Evolutionary conservation across 2,329 filamentous ascomycete species (phyloP), one percentile per base, ranked within the genome.

Genomic region (Aureobasidium sp.): DNA sequence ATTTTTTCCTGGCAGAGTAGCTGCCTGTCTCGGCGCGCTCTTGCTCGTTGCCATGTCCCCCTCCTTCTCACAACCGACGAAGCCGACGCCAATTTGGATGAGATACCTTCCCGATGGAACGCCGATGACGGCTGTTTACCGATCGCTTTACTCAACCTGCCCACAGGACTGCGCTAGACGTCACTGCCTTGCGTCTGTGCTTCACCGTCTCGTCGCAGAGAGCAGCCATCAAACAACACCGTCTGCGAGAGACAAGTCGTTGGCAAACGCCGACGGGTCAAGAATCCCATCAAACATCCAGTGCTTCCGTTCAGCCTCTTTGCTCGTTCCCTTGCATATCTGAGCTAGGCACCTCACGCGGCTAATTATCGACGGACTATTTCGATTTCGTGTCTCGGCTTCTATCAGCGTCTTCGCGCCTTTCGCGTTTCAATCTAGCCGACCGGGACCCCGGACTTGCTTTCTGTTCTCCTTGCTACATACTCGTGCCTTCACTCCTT

Each of bases 41-140:
- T 36, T 45, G n/a, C 36, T 45, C 11, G 39, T 22, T 44, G 31
- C 41, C n/a, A 41, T 34, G 14, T 47, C n/a, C 42, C 41, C 29
- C 27, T 34, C 55, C 22, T 34, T 36, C 42, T 39, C 7, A 48
- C 55, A 47, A 59, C 55, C 55, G 55, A 47, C 34, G n/a, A 51
- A 49, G 44, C 56, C 45, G 57, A 51, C 57, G 57, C 44, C 36
- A 60, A 45, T 51, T 60, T 60, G 57, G 47, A 60, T 60, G 57
- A 51, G 55, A 25, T 47, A 48, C 55, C 44, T 59, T 59, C 55
- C 55, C 55, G 55, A 59, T 55, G 51, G 51, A 59, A 59, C 55
- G 45, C 57, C 57, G 57, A 60, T 60, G 44, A 60, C 57, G 57
- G 57, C 25, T 60, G 45, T 60, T 60, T 60, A 49, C 57, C 57